A percentile compares a stretch with the other conserved stretches of the same genome.
Evolutionary conservation across 257 asterid genomes (phyloP).

Genomic region (Jasminum sambac): DNA sequence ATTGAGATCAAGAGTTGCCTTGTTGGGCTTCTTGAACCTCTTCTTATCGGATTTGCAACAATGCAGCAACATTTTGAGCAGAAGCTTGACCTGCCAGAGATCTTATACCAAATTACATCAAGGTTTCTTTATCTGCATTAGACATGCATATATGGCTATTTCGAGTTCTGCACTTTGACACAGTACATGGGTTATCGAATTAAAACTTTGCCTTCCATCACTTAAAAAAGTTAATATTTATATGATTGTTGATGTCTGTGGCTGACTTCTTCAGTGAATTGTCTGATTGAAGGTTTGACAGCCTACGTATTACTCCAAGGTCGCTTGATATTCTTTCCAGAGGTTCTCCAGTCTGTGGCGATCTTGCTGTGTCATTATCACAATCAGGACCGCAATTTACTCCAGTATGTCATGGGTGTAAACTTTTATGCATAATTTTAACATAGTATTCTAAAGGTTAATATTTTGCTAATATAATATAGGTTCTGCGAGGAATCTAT

Average conservation of each 20-base stretch:
- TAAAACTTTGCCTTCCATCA: constrained; percentile 20
- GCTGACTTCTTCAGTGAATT: constrained; percentile 36
- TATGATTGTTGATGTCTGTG: constrained; percentile 22
- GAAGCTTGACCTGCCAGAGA: constrained; percentile 96
- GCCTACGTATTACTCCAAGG: constrained; percentile 95
- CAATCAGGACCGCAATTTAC: constrained; percentile 98
- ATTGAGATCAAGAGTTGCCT: constrained; percentile 88
- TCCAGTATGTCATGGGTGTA: constrained; percentile 49
- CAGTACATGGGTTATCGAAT: constrained; percentile 18
- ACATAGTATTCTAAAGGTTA: constrained; percentile 21
- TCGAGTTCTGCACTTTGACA: background rate
- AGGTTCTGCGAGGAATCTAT: constrained; percentile 92
- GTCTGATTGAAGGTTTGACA: constrained; percentile 79
- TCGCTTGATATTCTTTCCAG: constrained; percentile 96
- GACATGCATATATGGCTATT: constrained; percentile 15
- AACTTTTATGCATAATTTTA: constrained; percentile 18
- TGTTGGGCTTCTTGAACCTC: constrained; percentile 98
- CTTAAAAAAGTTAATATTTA: constrained; percentile 18
- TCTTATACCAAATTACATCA: constrained; percentile 95
- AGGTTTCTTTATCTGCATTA: constrained; percentile 49
- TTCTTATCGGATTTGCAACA: constrained; percentile 93
- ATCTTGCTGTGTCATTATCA: constrained; percentile 96
- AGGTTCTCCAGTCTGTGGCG: constrained; percentile 99
- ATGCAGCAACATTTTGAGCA: constrained; percentile 98
- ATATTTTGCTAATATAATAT: constrained; percentile 28